Evolutionary conservation across 208 protist species (phyloP), one percentile per base, ranked within the genome.

Genomic region (Leishmania aethiopica): DNA sequence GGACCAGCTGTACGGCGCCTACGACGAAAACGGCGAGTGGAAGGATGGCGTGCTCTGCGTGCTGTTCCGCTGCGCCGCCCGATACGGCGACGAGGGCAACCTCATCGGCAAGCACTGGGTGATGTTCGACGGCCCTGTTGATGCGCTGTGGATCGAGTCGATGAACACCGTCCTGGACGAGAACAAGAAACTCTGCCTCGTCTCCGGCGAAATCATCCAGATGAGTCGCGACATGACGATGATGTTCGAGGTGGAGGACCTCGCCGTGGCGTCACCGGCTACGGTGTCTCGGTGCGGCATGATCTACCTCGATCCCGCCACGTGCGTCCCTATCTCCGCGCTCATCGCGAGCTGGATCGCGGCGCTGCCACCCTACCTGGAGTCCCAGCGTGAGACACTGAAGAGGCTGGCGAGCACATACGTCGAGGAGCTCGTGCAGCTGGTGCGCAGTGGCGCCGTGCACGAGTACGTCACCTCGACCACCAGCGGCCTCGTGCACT

Each of bases 211-310:
- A 82, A 99, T 99, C 81, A 99, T 99, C 82, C 94, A 96, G 79
- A 99, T 98, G 97, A 98, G 94, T 75, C 87, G 89, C 25, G 95
- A 96, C 76, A 99, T 99, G 96, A 99, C 97, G 60, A 97, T 99
- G 94, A 98, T 99, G 88, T 99, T 99, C 90, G 99, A 99, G 86
- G 97, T 99, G 53, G 96, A 99, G 86, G 98, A 99, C 84, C 89
- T 99, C 19, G 94, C 96, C 35, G 97, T 99, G 17, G 99, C 99
- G 37, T 99, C 98, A 3, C 99, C 99, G 6, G 99, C 99, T 51
- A 99, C 99, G 25, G 99, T 99, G 22, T 99, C 96, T 28, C 93
- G 99, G 47, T 99, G 98, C 82, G 99, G 99, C 86, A 99, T 99
- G 99, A 98, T 99, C 75, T 99, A 99, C 91, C 93, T 99, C 84